A percentile compares a stretch with the other conserved stretches of the same genome.
These are phyloP conservation scores for Sutorius eximius DNA, from an alignment of 1,284 basidiomycete species.

Conservation along the genomic window DNA sequence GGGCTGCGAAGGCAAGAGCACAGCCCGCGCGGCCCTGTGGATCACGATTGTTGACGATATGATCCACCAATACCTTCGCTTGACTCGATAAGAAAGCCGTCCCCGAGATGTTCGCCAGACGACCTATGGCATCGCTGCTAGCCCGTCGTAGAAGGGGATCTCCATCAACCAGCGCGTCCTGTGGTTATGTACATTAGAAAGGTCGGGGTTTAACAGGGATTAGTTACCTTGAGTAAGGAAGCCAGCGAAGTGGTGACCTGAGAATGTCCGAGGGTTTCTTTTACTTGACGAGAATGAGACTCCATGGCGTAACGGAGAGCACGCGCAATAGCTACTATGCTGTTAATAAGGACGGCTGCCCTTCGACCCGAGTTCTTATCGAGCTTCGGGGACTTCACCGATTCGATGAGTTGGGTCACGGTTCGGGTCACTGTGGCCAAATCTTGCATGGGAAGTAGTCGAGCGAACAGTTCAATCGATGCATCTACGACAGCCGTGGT, in stretches of 20 bases:
- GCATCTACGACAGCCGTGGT: constrained; percentile 87
- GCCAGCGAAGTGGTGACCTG: constrained; percentile 73
- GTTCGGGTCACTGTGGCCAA: constrained; percentile 65
- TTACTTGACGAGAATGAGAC: constrained; percentile 52
- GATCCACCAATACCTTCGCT: constrained; percentile 91
- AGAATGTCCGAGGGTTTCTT: constrained; percentile 68
- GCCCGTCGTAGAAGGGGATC: constrained; percentile 77
- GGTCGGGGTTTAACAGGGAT: not conserved
- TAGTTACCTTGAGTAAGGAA: constrained; percentile 74
- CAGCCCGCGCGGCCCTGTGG: constrained; percentile 93
- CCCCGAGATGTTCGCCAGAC: constrained; percentile 82
- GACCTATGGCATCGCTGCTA: constrained; percentile 90
- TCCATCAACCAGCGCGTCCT: constrained; percentile 83
- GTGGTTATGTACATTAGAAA: constrained; percentile 10
- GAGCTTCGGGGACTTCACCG: constrained; percentile 73
- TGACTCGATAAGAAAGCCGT: constrained; percentile 85
- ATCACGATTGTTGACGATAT: constrained; percentile 95
- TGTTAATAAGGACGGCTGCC: constrained; percentile 84
- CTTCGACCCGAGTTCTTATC: constrained; percentile 91
- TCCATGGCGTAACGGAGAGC: constrained; percentile 65
- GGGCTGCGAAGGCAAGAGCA: constrained; percentile 90
- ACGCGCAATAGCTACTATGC: constrained; percentile 77
- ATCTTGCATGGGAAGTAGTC: constrained; percentile 80
- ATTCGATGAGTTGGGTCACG: constrained; percentile 71
- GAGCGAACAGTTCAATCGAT: constrained; percentile 83